These are phyloP conservation scores for Eucalyptus tenuipes DNA, from an alignment of 345 rosid species.

Conservation along the genomic window DNA sequence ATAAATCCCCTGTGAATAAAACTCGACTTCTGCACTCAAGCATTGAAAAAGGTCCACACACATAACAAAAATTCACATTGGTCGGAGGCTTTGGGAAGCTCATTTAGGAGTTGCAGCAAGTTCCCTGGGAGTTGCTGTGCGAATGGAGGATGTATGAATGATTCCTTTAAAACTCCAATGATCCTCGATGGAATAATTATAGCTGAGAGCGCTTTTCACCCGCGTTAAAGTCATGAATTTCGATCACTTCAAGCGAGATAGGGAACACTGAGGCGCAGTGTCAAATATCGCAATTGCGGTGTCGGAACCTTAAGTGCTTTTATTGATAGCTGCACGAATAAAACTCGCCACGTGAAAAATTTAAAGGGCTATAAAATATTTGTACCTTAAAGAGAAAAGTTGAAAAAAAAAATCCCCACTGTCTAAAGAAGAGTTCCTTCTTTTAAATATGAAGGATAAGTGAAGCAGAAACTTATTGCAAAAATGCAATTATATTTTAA, in stretches of 20 bases:
- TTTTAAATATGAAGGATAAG: no score
- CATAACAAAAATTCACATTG: neutral
- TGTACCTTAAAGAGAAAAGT: no score
- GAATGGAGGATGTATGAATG: neutral
- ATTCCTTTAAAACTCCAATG: neutral
- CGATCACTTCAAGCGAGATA: neutral
- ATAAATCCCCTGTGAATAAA: neutral
- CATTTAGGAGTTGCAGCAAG: neutral
- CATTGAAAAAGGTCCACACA: neutral
- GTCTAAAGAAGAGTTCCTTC: no score
- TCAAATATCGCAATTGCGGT: neutral
- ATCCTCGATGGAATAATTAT: neutral
- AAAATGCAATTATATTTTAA: no score
- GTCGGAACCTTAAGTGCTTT: no score
- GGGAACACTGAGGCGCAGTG: neutral
- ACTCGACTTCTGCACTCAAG: neutral
- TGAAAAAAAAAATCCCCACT: no score
- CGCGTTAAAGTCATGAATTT: neutral
- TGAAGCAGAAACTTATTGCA: no score
- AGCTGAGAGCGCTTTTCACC: neutral
- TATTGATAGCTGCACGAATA: no score
- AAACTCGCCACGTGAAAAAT: no score
- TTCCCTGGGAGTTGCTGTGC: neutral
- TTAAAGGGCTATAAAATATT: no score
- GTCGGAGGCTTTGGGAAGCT: neutral